Conservation (phyloP, 1,284 basidiomycete species). For the Rhizoctonia solani region DNA sequence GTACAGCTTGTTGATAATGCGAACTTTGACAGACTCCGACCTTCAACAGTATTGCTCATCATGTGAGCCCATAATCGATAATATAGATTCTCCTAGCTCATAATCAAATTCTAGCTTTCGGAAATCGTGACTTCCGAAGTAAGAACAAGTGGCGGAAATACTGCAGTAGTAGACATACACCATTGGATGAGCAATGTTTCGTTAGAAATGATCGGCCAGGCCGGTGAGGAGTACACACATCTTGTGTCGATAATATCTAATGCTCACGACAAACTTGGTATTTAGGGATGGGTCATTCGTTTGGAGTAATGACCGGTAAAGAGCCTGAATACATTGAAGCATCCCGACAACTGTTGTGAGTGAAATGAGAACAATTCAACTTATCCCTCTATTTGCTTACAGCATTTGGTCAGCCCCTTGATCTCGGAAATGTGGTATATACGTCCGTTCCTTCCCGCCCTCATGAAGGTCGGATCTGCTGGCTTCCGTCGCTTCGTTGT, state of each 20-base stretch:
- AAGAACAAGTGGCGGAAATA: neutral
- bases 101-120: neutral
- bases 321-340: neutral
- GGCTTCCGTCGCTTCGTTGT: neutral
- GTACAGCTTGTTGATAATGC: neutral
- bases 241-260: neutral
- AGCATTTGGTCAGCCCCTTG: neutral
- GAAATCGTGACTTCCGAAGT: neutral
- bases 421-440: neutral
- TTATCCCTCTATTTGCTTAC: too few species aligned
- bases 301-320: neutral
- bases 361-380: too few species aligned
- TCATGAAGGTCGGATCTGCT: neutral
- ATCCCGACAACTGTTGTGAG: neutral
- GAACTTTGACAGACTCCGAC: neutral
- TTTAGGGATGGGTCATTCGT: neutral
- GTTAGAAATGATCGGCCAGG: neutral
- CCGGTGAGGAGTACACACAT: neutral
- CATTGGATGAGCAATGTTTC: neutral
- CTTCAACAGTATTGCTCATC: neutral
- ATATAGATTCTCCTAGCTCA: neutral
- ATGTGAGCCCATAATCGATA: neutral
- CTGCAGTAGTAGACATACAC: neutral
- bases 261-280: neutral
- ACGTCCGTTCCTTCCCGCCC: neutral